phyloP scores from a whole-genome alignment of 2,329 filamentous ascomycete genomes.

The Scedosporium boydii region DNA sequence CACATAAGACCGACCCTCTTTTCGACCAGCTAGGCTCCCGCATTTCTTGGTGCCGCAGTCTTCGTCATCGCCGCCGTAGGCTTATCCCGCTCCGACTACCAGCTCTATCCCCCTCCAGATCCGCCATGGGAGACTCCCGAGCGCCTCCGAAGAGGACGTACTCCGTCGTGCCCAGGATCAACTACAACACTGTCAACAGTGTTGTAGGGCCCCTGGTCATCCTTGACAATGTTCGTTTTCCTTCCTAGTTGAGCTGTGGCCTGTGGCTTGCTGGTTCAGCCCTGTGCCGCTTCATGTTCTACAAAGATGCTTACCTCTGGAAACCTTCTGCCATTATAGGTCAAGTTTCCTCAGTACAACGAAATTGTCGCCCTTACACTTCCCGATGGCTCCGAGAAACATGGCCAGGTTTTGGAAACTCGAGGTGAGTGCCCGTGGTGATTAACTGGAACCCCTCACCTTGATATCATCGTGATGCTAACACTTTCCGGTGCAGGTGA shows the following conservation, averaged over 20 bases:
- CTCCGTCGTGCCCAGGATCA: conserved; percentile 54
- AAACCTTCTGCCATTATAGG: conserved; percentile 36
- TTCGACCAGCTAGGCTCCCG: neutral
- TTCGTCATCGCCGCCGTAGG: neutral
- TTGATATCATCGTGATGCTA: conserved; percentile 4
- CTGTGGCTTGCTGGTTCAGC: neutral
- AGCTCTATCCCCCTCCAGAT: neutral
- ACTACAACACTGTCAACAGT: conserved; percentile 97
- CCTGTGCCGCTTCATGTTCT: neutral
- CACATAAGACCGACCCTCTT: neutral
- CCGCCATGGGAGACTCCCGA: conserved; percentile 44
- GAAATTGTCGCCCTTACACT: conserved; percentile 96
- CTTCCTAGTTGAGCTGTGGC: neutral
- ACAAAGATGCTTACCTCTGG: conserved; percentile 13
- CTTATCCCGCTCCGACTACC: neutral
- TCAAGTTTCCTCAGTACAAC: conserved; percentile 96
- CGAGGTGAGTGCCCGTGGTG: conserved; percentile 56
- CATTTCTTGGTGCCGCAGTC: neutral
- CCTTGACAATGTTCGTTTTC: conserved; percentile 70
- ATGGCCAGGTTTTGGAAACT: conserved; percentile 93
- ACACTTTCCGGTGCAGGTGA: conserved; percentile 49
- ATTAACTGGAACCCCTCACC: neutral
- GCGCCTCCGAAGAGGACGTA: conserved; percentile 46
- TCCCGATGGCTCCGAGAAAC: conserved; percentile 86
- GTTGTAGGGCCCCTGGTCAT: conserved; percentile 98